Evolutionary conservation across 768 basidiomycete species (phyloP), one percentile per base, ranked within the genome.

Genomic region (Zangia roseola): DNA sequence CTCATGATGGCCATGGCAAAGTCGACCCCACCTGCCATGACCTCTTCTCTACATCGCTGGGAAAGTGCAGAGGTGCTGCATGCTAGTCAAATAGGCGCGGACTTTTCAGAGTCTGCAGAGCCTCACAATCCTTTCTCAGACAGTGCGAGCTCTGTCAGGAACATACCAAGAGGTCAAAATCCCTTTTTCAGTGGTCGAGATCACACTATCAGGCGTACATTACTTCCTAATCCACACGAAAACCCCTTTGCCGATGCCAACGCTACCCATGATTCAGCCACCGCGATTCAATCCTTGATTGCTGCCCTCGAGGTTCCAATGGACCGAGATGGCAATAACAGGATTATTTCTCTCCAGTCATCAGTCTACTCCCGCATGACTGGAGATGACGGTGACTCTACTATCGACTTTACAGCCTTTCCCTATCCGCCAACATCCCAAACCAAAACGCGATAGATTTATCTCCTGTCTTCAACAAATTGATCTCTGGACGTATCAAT

Each of bases 21-120:
- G 59, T 79, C 77, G 53, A 88, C 86, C 5, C 86, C 86, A 39
- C 71, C 71, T 8, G 78, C 82, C 12, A 80, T 73, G 23, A 57
- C 67, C 4, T 75, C 79, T 2, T 68, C 74, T 14, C 62, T 69
- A 2, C 86, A 88, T 68, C 74, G 64, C 40, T 88, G 86, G 86
- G 80, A 88, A 63, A 82, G 81, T 8, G 84, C 84, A 4, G 81
- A 86, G 58, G 81, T 86, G 17, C 55, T 85, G 43, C 69, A 78
- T 46, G 69, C 69, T 39, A 69, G 63, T 25, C 63, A 65, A 37
- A 43, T 59, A 2, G 63, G 62, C 37, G 38, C 51, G 1, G 53
- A 43, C 13, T 9, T 20, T 16, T 30, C 45, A 23, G 53, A 55
- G 4, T 7, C 14, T 5, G 33, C 25, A 6, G 50, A 61, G 1